Conservation (phyloP, 2,329 filamentous ascomycete species). For the Fusarium sacchari region DNA sequence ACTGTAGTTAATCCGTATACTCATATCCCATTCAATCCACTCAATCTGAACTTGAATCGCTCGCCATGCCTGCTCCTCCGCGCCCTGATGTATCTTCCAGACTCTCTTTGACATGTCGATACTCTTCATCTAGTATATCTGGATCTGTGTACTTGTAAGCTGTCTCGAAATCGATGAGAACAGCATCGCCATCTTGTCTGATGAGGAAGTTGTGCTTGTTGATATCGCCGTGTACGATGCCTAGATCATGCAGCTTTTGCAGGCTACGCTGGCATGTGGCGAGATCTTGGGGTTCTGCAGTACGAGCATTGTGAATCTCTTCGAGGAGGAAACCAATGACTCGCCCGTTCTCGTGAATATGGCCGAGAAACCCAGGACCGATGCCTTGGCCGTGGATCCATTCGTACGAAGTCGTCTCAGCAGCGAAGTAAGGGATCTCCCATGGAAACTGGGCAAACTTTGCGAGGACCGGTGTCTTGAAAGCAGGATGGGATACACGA, state of each 20-base stretch:
- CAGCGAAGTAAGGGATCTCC: slow-evolving; percentile 46
- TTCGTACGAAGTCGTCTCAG: slow-evolving; percentile 46
- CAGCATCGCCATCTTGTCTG: slow-evolving; percentile 37
- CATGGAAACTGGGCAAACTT: slow-evolving; percentile 46
- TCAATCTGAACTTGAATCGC: slow-evolving; percentile 42
- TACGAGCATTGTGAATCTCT: slow-evolving; percentile 37
- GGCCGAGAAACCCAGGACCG: slow-evolving; percentile 46
- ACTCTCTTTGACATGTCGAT: slow-evolving; percentile 31
- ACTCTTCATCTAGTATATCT: slow-evolving; percentile 40
- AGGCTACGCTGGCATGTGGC: slow-evolving; percentile 43
- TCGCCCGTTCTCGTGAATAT: slow-evolving; percentile 46
- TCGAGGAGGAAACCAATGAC: slow-evolving; percentile 46
- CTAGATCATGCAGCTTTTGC: slow-evolving; percentile 43
- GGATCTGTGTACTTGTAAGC: slow-evolving; percentile 41
- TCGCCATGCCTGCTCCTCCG: slow-evolving; percentile 41
- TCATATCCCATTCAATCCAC: slow-evolving; percentile 11
- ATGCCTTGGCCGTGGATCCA: slow-evolving; percentile 43
- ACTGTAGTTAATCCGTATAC: slow-evolving; percentile 2
- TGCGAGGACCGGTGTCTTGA: slow-evolving; percentile 36
- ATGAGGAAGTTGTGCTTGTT: slow-evolving; percentile 51
- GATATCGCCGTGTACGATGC: slow-evolving; percentile 48
- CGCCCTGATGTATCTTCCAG: slow-evolving; percentile 40
- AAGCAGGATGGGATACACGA: slow-evolving; percentile 39
- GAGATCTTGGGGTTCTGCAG: slow-evolving; percentile 45
- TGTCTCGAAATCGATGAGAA: slow-evolving; percentile 49